Evolutionary conservation across 306 rosid species (phyloP).

Genomic region (Begonia masoniana): DNA sequence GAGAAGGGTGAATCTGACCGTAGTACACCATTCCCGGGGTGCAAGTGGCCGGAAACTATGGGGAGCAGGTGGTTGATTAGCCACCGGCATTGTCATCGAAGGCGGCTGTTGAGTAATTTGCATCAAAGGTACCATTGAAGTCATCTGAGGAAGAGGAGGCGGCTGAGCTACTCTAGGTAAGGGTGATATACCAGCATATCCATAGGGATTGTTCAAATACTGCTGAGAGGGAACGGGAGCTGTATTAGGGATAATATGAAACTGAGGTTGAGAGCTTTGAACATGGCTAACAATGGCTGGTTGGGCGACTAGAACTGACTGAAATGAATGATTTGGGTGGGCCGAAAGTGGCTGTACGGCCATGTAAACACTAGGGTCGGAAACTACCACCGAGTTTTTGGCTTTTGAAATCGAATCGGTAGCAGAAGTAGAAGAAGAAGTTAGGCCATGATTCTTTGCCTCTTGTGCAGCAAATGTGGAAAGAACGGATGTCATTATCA

Average conservation of each 20-base stretch:
- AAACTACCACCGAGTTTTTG: slow-evolving; percentile 21
- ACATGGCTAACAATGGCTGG: background rate
- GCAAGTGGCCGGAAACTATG: slow-evolving; percentile 76
- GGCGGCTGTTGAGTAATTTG: slow-evolving; percentile 17
- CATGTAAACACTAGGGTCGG: slow-evolving; percentile 46
- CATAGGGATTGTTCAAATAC: slow-evolving; percentile 24
- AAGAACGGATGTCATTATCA: slow-evolving; percentile 85
- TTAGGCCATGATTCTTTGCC: slow-evolving; percentile 55
- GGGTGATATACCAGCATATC: slow-evolving; percentile 43
- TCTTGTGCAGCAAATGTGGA: slow-evolving; percentile 82
- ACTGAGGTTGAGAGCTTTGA: too few species aligned
- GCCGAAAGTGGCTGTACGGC: slow-evolving; percentile 36
- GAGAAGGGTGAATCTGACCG: slow-evolving; percentile 45
- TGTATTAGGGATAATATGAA: too few species aligned
- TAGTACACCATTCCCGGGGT: slow-evolving; percentile 74
- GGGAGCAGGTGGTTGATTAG: slow-evolving; percentile 28
- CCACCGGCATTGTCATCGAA: slow-evolving; percentile 3
- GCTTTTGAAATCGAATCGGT: slow-evolving; percentile 16
- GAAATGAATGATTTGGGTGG: slow-evolving; percentile 25
- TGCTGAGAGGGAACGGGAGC: background rate
- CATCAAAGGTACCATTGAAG: slow-evolving; percentile 27
- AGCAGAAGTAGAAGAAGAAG: slow-evolving; percentile 17
- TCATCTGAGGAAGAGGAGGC: slow-evolving; percentile 23
- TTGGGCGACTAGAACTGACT: slow-evolving; percentile 49
- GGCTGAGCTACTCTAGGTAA: slow-evolving; percentile 44